Evolutionary conservation across 495 filamentous ascomycete species (phyloP).

Genomic region (Xylaria curta): DNA sequence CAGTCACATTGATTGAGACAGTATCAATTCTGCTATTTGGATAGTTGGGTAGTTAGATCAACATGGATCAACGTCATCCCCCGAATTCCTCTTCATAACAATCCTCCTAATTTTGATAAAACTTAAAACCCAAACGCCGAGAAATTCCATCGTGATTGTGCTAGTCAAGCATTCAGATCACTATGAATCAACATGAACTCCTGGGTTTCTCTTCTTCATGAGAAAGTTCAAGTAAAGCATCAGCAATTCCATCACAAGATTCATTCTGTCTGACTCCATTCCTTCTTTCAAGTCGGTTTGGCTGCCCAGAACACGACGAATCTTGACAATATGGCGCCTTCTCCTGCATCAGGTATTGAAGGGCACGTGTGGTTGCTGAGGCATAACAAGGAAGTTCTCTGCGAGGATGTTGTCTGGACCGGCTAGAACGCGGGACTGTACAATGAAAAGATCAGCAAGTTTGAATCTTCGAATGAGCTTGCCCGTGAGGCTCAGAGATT

Average conservation of each 20-base stretch:
- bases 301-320: not conserved
- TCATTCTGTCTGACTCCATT: not conserved
- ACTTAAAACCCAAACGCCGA: not conserved
- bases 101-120: not conserved
- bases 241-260: not conserved
- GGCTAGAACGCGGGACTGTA: slow-evolving; percentile 45
- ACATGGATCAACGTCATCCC: not conserved
- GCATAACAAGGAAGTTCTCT: slow-evolving; percentile 25
- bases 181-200: not conserved
- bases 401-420: not conserved
- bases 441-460: slow-evolving; percentile 52
- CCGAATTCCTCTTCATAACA: not conserved
- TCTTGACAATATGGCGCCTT: not conserved
- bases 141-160: not conserved
- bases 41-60: not conserved
- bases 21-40: not conserved
- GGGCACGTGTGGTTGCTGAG: slow-evolving; percentile 4
- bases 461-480: slow-evolving; percentile 60
- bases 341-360: not conserved
- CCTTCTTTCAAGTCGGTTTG: not conserved
- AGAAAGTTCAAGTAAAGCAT: not conserved
- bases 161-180: not conserved
- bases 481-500: slow-evolving; percentile 79
- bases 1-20: not conserved
- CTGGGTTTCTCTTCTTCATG: not conserved